phyloP scores from a whole-genome alignment of 495 filamentous ascomycete genomes.

The Hyaloscypha variabilis region DNA sequence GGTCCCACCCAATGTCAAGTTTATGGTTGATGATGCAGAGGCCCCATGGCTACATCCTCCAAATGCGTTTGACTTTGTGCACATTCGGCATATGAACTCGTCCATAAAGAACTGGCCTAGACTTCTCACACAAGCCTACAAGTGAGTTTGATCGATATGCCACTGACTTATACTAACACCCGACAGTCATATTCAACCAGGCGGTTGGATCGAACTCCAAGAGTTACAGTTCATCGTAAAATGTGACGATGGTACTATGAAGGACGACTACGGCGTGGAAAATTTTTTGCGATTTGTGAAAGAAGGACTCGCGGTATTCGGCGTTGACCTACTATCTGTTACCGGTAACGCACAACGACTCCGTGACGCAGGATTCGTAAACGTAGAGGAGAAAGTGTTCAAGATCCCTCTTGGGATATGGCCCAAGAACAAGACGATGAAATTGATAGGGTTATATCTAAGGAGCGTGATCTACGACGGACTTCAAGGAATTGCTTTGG shows the following conservation, averaged over 20 bases:
- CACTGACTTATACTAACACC: neutral
- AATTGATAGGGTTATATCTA: conserved; percentile 48
- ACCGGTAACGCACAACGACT: conserved; percentile 47
- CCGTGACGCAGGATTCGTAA: conserved; percentile 63
- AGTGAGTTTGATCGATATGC: conserved; percentile 3
- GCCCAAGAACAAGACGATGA: conserved; percentile 55
- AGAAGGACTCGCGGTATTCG: conserved; percentile 31
- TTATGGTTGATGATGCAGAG: conserved; percentile 66
- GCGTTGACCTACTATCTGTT: conserved; percentile 43
- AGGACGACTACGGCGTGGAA: conserved; percentile 32
- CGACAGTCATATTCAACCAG: conserved; percentile 43
- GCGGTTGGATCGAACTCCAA: conserved; percentile 63
- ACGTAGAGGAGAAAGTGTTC: conserved; percentile 45
- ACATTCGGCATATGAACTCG: conserved; percentile 59
- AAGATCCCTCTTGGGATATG: conserved; percentile 57
- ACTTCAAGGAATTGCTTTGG: conserved; percentile 45
- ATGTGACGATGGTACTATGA: conserved; percentile 22
- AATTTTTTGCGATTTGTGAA: conserved; percentile 35
- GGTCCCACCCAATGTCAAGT: conserved; percentile 62
- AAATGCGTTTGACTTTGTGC: conserved; percentile 58
- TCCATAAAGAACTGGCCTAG: conserved; percentile 61
- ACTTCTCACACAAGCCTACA: conserved; percentile 44
- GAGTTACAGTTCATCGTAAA: conserved; percentile 45
- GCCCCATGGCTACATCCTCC: conserved; percentile 50
- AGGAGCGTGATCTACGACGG: conserved; percentile 44